These are phyloP conservation scores for Leccinum truebloodii DNA, from an alignment of 768 basidiomycete species.

Conservation along the genomic window DNA sequence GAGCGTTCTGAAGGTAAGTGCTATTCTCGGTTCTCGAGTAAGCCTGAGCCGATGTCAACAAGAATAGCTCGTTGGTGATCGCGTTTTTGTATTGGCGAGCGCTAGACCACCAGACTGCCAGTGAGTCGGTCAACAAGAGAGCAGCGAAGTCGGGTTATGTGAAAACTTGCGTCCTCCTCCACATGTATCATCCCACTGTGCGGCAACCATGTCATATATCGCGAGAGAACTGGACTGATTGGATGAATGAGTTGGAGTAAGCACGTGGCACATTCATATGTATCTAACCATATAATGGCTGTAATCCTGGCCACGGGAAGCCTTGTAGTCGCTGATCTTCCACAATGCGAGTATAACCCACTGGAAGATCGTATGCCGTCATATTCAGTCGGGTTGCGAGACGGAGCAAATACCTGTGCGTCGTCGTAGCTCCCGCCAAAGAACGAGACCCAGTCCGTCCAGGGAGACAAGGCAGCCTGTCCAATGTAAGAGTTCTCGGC, in stretches of 20 bases:
- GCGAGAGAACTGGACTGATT: conserved; percentile 46
- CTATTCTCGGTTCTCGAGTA: conserved; percentile 39
- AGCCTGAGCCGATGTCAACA: conserved; percentile 50
- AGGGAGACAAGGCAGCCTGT: conserved; percentile 38
- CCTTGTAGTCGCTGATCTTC: conserved; percentile 59
- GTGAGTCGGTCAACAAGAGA: background rate
- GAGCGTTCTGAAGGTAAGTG: conserved; percentile 48
- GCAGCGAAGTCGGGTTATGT: background rate
- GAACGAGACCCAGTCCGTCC: conserved; percentile 44
- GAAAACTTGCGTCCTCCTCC: conserved; percentile 47
- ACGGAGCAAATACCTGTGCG: conserved; percentile 40
- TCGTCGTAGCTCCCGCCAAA: conserved; percentile 55
- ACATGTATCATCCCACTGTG: conserved; percentile 51
- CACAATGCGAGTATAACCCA: conserved; percentile 59
- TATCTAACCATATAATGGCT: conserved; percentile 20
- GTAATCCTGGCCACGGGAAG: conserved; percentile 34
- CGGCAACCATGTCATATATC: conserved; percentile 53
- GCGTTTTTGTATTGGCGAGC: conserved; percentile 60
- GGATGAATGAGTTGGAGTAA: conserved; percentile 29
- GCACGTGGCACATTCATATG: conserved; percentile 10
- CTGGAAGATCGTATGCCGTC: conserved; percentile 28
- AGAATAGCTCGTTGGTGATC: conserved; percentile 60
- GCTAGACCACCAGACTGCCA: conserved; percentile 56
- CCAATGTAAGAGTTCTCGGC: conserved; percentile 50
- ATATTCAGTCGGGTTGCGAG: background rate